Evolutionary conservation across 805 yeast genomes (phyloP), one percentile per base, ranked within the genome.

Genomic region (Lipomyces oligophaga): DNA sequence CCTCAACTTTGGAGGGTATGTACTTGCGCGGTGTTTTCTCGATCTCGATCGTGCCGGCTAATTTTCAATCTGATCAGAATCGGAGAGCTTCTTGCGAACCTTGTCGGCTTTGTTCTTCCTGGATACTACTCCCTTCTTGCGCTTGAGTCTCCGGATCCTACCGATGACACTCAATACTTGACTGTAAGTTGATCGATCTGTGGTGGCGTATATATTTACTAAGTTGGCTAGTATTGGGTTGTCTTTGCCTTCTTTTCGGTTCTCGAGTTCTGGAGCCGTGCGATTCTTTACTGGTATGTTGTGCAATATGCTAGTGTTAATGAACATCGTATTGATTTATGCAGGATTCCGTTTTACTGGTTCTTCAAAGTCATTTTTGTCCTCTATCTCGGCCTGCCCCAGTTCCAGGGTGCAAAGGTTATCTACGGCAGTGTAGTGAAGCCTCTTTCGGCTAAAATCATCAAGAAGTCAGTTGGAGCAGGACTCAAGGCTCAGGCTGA

Each of bases 221-320:
- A 20, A 21, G 13, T 27, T 15, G 13, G 5, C 16, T 36, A 53
- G 52, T 93, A 93, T 75, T 93, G 98, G 98, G 96, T 93, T 48
- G 95, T 93, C n/a, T 93, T 85, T 65, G 95, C 96, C 13, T 80
- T 81, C 60, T 78, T 93, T 72, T 86, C 81, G 67, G 89, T 93
- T 43, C 65, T 87, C 61, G 99, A 93, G 73, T 93, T 87, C 77
- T 93, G 97, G 97, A 81, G 96, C 44, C 79, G 80, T 62, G 83
- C 96, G 30, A 83, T 93, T 60, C 75, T 90, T 49, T 88, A 88
- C 77, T 86, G 96, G 95, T 48, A 19, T 21, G 49, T 24, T 8
- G 13, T 27, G n/a, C n/a, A n/a, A n/a, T 33, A 8, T 18, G 15
- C 36, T 18, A n/a, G 15, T 18, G 15, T 22, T 38, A 16, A 32